Evolutionary conservation across 2,329 filamentous ascomycete species (phyloP), one percentile per base, ranked within the genome.

Genomic region (Sphaerulina populicola): DNA sequence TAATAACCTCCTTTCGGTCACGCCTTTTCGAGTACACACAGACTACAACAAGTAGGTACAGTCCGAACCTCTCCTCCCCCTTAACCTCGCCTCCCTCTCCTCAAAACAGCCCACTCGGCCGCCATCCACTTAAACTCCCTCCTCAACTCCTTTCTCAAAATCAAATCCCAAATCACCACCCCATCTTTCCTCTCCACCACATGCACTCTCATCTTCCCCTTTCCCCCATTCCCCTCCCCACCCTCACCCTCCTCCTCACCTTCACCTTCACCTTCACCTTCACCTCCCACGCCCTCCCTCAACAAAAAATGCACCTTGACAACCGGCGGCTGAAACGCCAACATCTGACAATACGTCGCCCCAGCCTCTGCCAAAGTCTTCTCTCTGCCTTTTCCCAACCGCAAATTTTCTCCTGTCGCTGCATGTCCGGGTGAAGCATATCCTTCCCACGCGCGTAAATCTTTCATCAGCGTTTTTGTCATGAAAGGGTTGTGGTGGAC

Each of bases 311-410:
- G 15, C 15, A 41, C 23, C 1, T 23, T 27, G 2, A 18, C 5
- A 4, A 46, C 21, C 23, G 37, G 49, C 14, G 49, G 42, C 11
- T 51, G 37, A 15, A 30, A 46, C 36, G 44, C 36, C 4, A 51
- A 42, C 49, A 51, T 51, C 8, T 21, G 12, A 29, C 37, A 40
- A 29, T 44, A 51, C 21, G 42, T 51, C 6, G 42, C 48, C 1
- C 21, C 42, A 12, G 14, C 36, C 1, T 6, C 15, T 5, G 27
- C 18, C 18, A 18, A 18, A 18, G 0, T 18, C 18, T 18, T 3
- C 4, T 18, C 4, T 18, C 18, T 18, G 18, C 18, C 4, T 18
- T 18, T n/a, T n/a, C n/a, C n/a, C n/a, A n/a, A n/a, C n/a, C n/a
- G n/a, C n/a, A n/a, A n/a, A n/a, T n/a, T n/a, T n/a, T n/a, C n/a